A percentile compares a stretch with the other conserved stretches of the same genome.
These are phyloP conservation scores for Skeletonema menzelii DNA, from an alignment of 108 stramenopile genomes.

Conservation along the genomic window DNA sequence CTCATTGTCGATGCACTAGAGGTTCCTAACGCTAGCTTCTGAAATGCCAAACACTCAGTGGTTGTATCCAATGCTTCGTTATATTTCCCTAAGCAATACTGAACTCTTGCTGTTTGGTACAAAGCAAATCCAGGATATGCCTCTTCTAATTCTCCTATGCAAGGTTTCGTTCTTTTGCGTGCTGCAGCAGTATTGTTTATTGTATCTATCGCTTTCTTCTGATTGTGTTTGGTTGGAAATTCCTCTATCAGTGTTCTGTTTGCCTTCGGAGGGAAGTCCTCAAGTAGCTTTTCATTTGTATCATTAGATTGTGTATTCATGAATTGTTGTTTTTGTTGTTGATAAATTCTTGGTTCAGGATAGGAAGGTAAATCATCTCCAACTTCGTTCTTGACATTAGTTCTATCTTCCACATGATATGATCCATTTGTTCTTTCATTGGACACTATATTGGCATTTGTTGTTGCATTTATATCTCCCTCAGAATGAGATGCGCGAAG, in stretches of 20 bases:
- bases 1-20: background rate
- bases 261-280: slow-evolving; percentile 12
- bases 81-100: slow-evolving; percentile 26
- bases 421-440: background rate
- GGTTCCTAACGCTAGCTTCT: slow-evolving; percentile 18
- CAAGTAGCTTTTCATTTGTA: slow-evolving; percentile 16
- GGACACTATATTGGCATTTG: background rate
- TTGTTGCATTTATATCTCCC: background rate
- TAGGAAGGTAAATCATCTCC: background rate
- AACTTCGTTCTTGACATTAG: background rate
- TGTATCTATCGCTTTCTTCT: background rate
- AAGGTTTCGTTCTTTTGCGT: background rate
- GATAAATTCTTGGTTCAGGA: background rate
- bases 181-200: slow-evolving; percentile 3
- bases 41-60: slow-evolving; percentile 43
- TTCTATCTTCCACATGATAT: background rate
- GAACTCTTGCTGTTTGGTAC: slow-evolving; percentile 32
- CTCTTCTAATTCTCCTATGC: background rate
- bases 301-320: background rate
- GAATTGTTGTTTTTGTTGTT: background rate
- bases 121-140: slow-evolving; percentile 41
- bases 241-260: background rate
- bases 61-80: slow-evolving; percentile 43
- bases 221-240: background rate
- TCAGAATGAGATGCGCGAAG: background rate